Evolutionary conservation across 2,329 filamentous ascomycete species (phyloP).

Genomic region (Clonostachys rosea): DNA sequence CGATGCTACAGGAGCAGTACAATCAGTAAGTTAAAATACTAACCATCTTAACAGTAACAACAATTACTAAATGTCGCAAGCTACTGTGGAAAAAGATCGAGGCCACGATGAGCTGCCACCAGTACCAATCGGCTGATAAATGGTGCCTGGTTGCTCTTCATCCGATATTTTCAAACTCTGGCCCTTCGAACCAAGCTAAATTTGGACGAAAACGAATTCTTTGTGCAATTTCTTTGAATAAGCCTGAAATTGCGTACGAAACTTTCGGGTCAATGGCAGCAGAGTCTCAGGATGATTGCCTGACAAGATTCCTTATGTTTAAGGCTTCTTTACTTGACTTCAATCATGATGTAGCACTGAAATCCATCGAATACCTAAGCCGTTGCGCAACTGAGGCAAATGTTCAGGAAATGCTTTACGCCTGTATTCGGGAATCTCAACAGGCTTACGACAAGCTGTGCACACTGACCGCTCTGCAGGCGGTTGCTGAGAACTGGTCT

Average conservation of each 20-base stretch:
- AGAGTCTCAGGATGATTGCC: constrained; percentile 50
- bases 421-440: constrained; percentile 76
- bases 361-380: constrained; percentile 59
- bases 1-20: constrained; percentile 60
- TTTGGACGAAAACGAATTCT: constrained; percentile 69
- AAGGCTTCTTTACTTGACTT: constrained; percentile 60
- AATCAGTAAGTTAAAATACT: constrained; percentile 47
- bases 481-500: constrained; percentile 19
- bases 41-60: neutral
- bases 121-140: constrained; percentile 49
- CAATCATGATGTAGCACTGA: constrained; percentile 53
- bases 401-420: constrained; percentile 62
- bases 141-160: constrained; percentile 74
- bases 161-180: constrained; percentile 59
- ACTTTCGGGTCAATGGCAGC: constrained; percentile 56
- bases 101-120: constrained; percentile 42
- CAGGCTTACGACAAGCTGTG: constrained; percentile 56
- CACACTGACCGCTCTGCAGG: constrained; percentile 33
- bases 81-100: constrained; percentile 81
- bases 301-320: constrained; percentile 72
- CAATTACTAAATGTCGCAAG: constrained; percentile 31
- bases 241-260: constrained; percentile 13
- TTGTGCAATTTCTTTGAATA: constrained; percentile 53
- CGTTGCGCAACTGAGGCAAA: constrained; percentile 42
- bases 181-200: constrained; percentile 62